Conservation (phyloP, 257 asterid genomes). For the Dorcoceras hygrometricum region DNA sequence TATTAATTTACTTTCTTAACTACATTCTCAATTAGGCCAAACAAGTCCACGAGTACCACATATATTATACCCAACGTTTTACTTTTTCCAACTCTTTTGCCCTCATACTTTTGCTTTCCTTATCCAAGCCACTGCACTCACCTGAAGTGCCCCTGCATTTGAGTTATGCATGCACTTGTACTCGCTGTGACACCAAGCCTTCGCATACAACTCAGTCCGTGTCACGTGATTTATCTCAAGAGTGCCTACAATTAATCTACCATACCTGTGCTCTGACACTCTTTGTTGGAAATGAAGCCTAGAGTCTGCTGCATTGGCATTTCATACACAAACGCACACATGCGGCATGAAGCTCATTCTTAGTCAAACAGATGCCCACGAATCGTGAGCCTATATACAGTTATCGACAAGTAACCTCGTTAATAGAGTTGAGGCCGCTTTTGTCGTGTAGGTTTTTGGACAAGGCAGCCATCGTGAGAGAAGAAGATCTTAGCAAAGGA, state of each 20-base stretch:
- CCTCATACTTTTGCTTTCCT: not conserved
- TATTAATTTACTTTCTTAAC: too few species aligned
- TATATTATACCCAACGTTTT: not conserved
- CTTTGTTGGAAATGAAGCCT: not conserved
- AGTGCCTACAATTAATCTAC: not conserved
- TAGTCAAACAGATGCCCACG: not conserved
- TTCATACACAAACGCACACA: too few species aligned
- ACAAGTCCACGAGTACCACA: not conserved
- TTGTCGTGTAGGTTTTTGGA: conserved; percentile 54
- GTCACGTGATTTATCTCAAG: too few species aligned
- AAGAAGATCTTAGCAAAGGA: conserved; percentile 45
- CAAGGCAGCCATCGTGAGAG: conserved; percentile 74
- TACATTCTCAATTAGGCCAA: too few species aligned
- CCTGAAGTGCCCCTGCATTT: not conserved
- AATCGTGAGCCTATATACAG: too few species aligned
- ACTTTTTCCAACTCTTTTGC: not conserved
- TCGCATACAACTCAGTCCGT: not conserved
- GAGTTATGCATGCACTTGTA: not conserved
- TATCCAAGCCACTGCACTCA: not conserved
- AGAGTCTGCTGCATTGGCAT: too few species aligned
- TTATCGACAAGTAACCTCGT: not conserved
- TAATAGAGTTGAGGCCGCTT: not conserved
- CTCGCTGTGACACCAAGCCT: not conserved
- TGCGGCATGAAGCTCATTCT: not conserved
- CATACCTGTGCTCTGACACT: not conserved